Conservation (phyloP, 352 stramenopile species). For the Labyrinthula sp. region DNA sequence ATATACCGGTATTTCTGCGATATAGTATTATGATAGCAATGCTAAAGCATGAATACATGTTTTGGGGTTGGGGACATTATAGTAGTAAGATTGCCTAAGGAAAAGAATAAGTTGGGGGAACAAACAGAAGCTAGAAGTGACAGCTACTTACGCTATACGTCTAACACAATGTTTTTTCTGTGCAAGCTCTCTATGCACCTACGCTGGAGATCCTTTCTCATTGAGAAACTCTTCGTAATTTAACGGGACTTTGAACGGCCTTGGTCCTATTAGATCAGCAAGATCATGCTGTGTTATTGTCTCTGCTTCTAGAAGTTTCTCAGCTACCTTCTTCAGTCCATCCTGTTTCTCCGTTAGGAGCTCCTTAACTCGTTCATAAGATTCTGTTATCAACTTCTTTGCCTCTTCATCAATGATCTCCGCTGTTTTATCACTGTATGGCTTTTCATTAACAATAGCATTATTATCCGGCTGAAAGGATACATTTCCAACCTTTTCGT, state of each 20-base stretch:
- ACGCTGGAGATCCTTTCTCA: no score
- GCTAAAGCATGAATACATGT: no score
- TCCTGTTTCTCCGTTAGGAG: conserved; percentile 76
- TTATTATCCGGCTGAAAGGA: conserved; percentile 74
- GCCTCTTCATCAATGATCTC: conserved; percentile 96
- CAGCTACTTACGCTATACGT: no score
- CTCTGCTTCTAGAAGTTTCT: conserved; percentile 87
- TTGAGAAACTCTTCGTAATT: conserved; percentile 82
- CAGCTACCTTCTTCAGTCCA: conserved; percentile 68
- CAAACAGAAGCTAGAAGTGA: no score
- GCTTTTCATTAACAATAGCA: conserved; percentile 59
- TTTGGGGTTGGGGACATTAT: no score
- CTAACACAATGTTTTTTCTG: no score
- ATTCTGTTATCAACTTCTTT: conserved; percentile 78
- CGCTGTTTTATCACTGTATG: conserved; percentile 90
- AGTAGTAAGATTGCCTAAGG: no score
- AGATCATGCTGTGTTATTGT: conserved; percentile 98
- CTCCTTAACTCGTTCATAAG: conserved; percentile 81
- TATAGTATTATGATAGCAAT: no score
- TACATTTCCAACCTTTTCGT: conserved; percentile 78
- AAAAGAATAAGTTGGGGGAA: no score
- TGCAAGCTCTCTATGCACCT: no score
- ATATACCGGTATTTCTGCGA: no score
- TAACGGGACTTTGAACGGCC: conserved; percentile 73
- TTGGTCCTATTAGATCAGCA: conserved; percentile 68